Base-by-base conservation (phyloP, 768 basidiomycete genomes). In the Coprinellus micaceus region DNA sequence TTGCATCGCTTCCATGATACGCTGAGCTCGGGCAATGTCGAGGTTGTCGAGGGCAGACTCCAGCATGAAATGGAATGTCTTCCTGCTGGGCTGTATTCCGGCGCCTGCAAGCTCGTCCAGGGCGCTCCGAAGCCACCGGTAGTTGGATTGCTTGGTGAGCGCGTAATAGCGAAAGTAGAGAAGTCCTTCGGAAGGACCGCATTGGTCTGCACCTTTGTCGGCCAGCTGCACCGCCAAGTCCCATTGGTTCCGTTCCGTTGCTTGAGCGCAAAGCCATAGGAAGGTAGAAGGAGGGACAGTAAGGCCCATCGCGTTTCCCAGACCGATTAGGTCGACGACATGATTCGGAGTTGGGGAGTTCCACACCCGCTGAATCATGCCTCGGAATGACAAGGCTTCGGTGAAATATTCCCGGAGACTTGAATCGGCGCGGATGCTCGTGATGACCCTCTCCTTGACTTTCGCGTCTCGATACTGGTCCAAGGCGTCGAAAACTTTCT, bases 161-260 rank as follows among this genome's bases (percentile, higher is more conserved):
- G 88, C 85, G 36, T 82, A 80, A 7, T 79, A 73, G 47, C 81
- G 80, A 88, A 88, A 91, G 66, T 92, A 84, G 58, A 92, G 76
- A 22, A 91, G 73, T 29, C 82, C 79, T 28, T 69, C 60, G 2
- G 78, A 74, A 52, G 71, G 72, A 41, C 80, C 79, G 15, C 77
- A 74, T 21, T 83, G 78, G 33, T 72, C 66, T 59, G 72, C 74
- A 49, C 78, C 86, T 19, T 70, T 25, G 70, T 43, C 67, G 52
- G 83, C 79, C 17, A 83, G 64, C 21, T 69, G 58, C 19, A 82
- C 70, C 3, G 91, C 68, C 12, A 71, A 63, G 30, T 69, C 58
- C 88, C 89, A 91, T 25, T 72, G 64, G 7, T 13, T 33, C 7
- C 33, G 6, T 33, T 6, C 13, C 2, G 25, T 17, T 26, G 28